These are phyloP conservation scores for Acaromyces ingoldii DNA, from an alignment of 1,284 basidiomycete genomes.

Conservation along the genomic window DNA sequence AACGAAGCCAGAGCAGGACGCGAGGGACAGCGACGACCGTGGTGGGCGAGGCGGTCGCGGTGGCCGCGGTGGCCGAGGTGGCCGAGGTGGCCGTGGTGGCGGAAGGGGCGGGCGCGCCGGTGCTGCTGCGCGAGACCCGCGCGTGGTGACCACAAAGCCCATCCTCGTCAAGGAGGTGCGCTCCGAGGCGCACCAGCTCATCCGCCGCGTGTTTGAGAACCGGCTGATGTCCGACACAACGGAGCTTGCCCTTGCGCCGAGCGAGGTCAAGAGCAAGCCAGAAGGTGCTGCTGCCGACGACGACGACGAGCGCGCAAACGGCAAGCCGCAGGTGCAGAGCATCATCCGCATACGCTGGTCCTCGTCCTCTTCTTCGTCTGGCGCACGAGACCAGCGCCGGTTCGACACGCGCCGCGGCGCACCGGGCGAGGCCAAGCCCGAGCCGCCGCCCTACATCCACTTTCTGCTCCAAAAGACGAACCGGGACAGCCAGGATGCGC, in stretches of 20 bases:
- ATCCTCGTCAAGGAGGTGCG: slow-evolving; percentile 75
- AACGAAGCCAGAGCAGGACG: slow-evolving; percentile 54
- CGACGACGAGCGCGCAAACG: too few species aligned
- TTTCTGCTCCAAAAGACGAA: slow-evolving; percentile 97
- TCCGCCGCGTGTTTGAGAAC: slow-evolving; percentile 75
- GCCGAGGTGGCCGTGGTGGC: slow-evolving; percentile 7
- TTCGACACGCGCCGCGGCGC: not conserved
- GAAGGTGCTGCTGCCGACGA: slow-evolving; percentile 17
- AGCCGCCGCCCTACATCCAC: slow-evolving; percentile 72
- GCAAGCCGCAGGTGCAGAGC: too few species aligned
- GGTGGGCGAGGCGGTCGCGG: slow-evolving; percentile 7
- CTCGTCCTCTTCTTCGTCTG: too few species aligned
- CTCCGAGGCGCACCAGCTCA: slow-evolving; percentile 71
- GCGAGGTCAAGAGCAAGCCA: too few species aligned
- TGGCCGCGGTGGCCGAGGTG: slow-evolving; percentile 8
- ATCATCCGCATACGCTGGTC: slow-evolving; percentile 5
- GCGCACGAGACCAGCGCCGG: not conserved
- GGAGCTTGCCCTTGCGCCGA: too few species aligned
- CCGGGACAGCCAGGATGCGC: slow-evolving; percentile 91
- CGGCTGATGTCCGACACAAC: slow-evolving; percentile 76
- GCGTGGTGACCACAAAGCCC: slow-evolving; percentile 57
- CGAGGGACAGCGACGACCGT: not conserved
- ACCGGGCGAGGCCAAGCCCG: not conserved
- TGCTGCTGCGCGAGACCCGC: not conserved
- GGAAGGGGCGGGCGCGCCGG: slow-evolving; percentile 1